These are phyloP conservation scores for Carpinus fangiana DNA, from an alignment of 306 rosid genomes.

Conservation along the genomic window DNA sequence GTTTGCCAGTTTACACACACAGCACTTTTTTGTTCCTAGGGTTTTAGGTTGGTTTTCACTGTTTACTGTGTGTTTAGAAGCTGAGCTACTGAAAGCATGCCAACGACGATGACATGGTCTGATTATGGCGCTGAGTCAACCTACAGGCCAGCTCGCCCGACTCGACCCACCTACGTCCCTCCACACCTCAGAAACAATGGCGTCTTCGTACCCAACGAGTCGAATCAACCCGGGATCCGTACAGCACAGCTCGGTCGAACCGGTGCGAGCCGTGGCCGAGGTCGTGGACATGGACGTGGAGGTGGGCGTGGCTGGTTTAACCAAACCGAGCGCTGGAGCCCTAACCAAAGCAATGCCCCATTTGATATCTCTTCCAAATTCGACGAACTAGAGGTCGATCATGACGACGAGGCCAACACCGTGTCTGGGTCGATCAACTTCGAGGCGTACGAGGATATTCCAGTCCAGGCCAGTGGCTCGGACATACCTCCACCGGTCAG, in stretches of 20 bases:
- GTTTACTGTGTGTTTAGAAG: background rate
- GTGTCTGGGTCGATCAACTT: slow-evolving; percentile 34
- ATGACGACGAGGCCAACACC: background rate
- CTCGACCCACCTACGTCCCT: slow-evolving; percentile 39
- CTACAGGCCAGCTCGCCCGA: slow-evolving; percentile 26
- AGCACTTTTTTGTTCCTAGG: background rate
- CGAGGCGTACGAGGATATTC: slow-evolving; percentile 81
- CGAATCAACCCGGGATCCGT: slow-evolving; percentile 2
- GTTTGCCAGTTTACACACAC: background rate
- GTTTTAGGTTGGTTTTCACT: background rate
- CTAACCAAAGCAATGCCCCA: background rate
- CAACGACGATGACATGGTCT: slow-evolving; percentile 45
- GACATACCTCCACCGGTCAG: slow-evolving; percentile 69
- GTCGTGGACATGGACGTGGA: slow-evolving; percentile 25
- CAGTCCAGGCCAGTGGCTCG: slow-evolving; percentile 75
- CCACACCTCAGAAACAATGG: slow-evolving; percentile 27
- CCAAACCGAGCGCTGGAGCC: background rate
- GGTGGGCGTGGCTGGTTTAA: background rate
- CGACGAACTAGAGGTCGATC: slow-evolving; percentile 14
- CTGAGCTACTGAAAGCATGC: background rate
- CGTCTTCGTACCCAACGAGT: background rate
- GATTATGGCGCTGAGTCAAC: slow-evolving; percentile 26
- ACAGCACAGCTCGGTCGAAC: slow-evolving; percentile 19
- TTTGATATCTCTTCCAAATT: slow-evolving; percentile 16
- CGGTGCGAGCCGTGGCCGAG: slow-evolving; percentile 3